These are phyloP conservation scores for Biscogniauxia marginata DNA, from an alignment of 2,329 filamentous ascomycete species.

Conservation along the genomic window DNA sequence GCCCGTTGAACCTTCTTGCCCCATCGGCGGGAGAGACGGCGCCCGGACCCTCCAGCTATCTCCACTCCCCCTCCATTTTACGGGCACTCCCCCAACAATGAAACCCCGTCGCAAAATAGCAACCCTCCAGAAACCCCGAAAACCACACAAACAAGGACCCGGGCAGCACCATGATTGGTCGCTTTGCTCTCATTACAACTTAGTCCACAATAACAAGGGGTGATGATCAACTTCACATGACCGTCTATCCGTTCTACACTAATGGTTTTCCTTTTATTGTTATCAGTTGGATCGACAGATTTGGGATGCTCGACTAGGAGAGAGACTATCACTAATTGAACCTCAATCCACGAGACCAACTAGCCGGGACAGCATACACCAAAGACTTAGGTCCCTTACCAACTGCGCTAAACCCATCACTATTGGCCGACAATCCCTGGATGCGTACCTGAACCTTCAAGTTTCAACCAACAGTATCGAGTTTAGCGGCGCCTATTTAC, in stretches of 20 bases:
- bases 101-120: not conserved
- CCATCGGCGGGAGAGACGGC: not conserved
- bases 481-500: constrained; percentile 3
- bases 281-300: not conserved
- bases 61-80: not conserved
- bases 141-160: not conserved
- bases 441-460: not conserved
- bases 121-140: not conserved
- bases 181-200: not conserved
- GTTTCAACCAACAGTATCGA: constrained; percentile 1
- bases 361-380: too few species aligned
- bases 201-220: not conserved
- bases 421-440: not conserved
- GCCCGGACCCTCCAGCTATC: not conserved
- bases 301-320: not conserved
- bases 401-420: not conserved
- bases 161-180: not conserved
- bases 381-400: not conserved
- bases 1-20: too few species aligned
- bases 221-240: not conserved
- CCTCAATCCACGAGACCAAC: not conserved
- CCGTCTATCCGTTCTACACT: not conserved
- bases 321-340: constrained; percentile 7
- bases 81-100: not conserved
- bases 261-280: not conserved